These are phyloP conservation scores for Teunomyces aglyptinius DNA, from an alignment of 805 yeast species.

Conservation along the genomic window DNA sequence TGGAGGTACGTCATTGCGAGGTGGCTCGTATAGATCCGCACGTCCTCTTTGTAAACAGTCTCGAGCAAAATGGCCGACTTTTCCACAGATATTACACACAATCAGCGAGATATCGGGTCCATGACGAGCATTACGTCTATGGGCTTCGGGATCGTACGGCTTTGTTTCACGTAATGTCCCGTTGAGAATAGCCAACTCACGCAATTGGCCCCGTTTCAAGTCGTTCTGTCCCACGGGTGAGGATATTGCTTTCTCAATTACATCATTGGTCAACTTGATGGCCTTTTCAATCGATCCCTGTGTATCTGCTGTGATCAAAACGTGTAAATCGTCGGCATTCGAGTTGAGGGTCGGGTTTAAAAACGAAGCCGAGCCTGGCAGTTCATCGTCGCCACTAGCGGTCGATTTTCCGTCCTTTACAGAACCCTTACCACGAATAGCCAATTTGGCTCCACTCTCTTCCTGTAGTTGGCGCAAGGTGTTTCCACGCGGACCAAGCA, in stretches of 20 bases:
- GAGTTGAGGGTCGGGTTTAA: constrained; percentile 21
- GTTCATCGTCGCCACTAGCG: constrained; percentile 47
- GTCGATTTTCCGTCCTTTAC: constrained; percentile 83
- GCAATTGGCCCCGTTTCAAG: constrained; percentile 81
- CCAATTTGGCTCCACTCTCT: constrained; percentile 84
- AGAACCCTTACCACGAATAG: constrained; percentile 93
- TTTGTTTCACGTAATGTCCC: constrained; percentile 88
- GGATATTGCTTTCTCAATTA: constrained; percentile 78
- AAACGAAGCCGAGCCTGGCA: constrained; percentile 18
- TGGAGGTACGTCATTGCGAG: constrained; percentile 19
- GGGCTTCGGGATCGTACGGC: constrained; percentile 47
- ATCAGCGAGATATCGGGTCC: constrained; percentile 50
- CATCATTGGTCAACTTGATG: constrained; percentile 64
- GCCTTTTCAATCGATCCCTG: constrained; percentile 78
- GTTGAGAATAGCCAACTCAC: constrained; percentile 89
- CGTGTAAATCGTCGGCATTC: constrained; percentile 74
- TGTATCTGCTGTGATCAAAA: constrained; percentile 78
- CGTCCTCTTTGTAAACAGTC: constrained; percentile 58
- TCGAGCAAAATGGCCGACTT: constrained; percentile 79
- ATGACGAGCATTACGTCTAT: constrained; percentile 29
- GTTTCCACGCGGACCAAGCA: constrained; percentile 94
- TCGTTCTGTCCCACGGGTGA: constrained; percentile 95
- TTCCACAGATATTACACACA: constrained; percentile 77
- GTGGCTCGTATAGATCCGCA: not conserved
- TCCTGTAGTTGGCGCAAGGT: constrained; percentile 78